phyloP scores from a whole-genome alignment of 1,139 yeast genomes.

The Nakaseomyces bracarensis region DNA sequence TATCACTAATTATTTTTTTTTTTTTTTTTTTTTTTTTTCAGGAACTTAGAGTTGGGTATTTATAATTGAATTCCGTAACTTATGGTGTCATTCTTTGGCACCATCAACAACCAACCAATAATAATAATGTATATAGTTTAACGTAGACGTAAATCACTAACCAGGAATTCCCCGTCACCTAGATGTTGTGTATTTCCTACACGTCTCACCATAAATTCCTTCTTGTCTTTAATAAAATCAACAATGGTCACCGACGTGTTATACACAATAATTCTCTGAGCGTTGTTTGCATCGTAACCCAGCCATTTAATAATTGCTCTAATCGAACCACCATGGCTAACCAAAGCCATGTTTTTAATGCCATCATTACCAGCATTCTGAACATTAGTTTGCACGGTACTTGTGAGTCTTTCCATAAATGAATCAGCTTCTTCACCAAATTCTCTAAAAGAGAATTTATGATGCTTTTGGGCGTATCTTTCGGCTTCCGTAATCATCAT shows the following conservation, averaged over 20 bases:
- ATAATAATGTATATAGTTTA: no score
- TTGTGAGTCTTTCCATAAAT: slow-evolving; percentile 44
- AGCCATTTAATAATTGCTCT: slow-evolving; percentile 43
- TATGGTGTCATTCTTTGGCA: no score
- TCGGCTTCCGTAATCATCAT: slow-evolving; percentile 62
- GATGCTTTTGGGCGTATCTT: slow-evolving; percentile 42
- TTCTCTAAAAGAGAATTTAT: slow-evolving; percentile 38
- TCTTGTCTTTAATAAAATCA: slow-evolving; percentile 40
- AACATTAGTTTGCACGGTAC: slow-evolving; percentile 42
- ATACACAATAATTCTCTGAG: slow-evolving; percentile 44
- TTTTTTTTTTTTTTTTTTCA: neutral
- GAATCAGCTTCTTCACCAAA: slow-evolving; percentile 48
- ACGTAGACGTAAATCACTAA: slow-evolving; percentile 42
- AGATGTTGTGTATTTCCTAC: slow-evolving; percentile 60
- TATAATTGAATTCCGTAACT: no score
- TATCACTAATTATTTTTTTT: neutral
- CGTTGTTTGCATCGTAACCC: slow-evolving; percentile 37
- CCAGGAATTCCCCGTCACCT: slow-evolving; percentile 47
- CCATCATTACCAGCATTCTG: slow-evolving; percentile 32
- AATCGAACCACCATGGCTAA: slow-evolving; percentile 86
- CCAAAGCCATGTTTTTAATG: slow-evolving; percentile 47
- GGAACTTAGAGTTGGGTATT: no score
- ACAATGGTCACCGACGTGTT: slow-evolving; percentile 66
- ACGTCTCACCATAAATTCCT: slow-evolving; percentile 38
- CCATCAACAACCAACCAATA: no score